These are phyloP conservation scores for Lupinus albus DNA, from an alignment of 306 rosid species.

Conservation along the genomic window DNA sequence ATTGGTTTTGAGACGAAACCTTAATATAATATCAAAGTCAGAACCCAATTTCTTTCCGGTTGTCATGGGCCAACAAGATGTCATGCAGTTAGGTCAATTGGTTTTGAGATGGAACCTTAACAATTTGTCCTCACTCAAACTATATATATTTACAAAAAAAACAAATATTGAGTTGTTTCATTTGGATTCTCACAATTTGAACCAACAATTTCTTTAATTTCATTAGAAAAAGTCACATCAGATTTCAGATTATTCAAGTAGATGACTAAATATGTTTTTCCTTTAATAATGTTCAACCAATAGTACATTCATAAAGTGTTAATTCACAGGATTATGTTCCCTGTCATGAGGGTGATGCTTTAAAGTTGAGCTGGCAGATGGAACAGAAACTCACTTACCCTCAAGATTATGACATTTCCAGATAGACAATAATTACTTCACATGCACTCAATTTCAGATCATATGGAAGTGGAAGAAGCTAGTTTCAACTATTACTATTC, in stretches of 20 bases:
- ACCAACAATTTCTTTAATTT: no score
- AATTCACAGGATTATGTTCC: conserved; percentile 81
- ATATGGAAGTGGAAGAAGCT: conserved; percentile 62
- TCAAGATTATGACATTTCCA: conserved; percentile 75
- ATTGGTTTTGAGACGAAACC: no score
- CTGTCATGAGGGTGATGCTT: conserved; percentile 92
- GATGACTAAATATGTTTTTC: no score
- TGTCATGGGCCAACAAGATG: no score
- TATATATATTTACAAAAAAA: background rate
- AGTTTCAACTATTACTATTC: conserved; percentile 50
- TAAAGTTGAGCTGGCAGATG: conserved; percentile 86
- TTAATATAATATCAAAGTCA: no score
- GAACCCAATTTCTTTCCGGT: no score
- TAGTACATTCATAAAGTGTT: conserved; percentile 20
- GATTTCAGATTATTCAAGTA: no score
- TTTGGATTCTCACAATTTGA: no score
- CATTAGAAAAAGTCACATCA: no score
- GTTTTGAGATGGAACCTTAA: no score
- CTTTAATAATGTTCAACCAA: background rate
- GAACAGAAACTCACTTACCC: conserved; percentile 81
- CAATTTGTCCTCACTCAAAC: conserved; percentile 11
- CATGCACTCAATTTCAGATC: conserved; percentile 42
- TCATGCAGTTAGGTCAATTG: no score
- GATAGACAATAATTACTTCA: conserved; percentile 53
- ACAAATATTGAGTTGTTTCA: no score